A percentile compares a stretch with the other conserved stretches of the same genome.
These are phyloP conservation scores for Alternaria conjuncta DNA, from an alignment of 2,329 filamentous ascomycete genomes.

Conservation along the genomic window DNA sequence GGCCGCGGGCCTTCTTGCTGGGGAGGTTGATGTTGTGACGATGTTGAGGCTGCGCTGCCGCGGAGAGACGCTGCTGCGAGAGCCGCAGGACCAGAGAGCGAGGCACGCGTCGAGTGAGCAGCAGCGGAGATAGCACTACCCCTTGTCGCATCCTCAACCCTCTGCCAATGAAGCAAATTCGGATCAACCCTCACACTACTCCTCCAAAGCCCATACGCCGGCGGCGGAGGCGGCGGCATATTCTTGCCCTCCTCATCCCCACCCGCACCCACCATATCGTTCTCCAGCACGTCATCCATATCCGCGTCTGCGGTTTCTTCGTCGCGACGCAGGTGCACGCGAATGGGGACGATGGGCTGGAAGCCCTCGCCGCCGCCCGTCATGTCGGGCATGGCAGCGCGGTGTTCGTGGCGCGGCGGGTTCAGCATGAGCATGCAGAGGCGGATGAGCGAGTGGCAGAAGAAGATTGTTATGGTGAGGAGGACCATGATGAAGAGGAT, in stretches of 20 bases:
- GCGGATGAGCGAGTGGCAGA: slow-evolving; percentile 78
- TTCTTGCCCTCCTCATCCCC: slow-evolving; percentile 31
- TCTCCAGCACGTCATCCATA: slow-evolving; percentile 58
- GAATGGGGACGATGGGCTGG: slow-evolving; percentile 75
- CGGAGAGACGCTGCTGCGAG: not conserved
- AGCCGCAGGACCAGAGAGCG: not conserved
- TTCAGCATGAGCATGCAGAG: slow-evolving; percentile 71
- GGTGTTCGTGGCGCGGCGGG: slow-evolving; percentile 37
- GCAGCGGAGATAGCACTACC: slow-evolving; percentile 3
- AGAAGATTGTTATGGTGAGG: slow-evolving; percentile 75
- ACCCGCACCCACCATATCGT: slow-evolving; percentile 9
- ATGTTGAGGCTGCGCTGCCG: not conserved
- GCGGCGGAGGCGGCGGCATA: slow-evolving; percentile 59
- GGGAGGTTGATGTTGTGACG: not conserved
- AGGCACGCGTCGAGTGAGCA: slow-evolving; percentile 5
- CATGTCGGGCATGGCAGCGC: slow-evolving; percentile 54
- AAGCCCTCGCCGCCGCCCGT: slow-evolving; percentile 68
- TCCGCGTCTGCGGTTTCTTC: slow-evolving; percentile 68
- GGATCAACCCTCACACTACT: slow-evolving; percentile 83
- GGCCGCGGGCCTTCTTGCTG: slow-evolving; percentile 58
- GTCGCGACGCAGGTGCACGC: slow-evolving; percentile 75
- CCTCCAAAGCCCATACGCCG: slow-evolving; percentile 85
- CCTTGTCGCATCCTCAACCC: slow-evolving; percentile 49
- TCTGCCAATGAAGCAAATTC: slow-evolving; percentile 80
- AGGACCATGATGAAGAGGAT: slow-evolving; percentile 81